Base-by-base conservation (phyloP, 495 filamentous ascomycete species). In the Hyaloscypha finlandica region DNA sequence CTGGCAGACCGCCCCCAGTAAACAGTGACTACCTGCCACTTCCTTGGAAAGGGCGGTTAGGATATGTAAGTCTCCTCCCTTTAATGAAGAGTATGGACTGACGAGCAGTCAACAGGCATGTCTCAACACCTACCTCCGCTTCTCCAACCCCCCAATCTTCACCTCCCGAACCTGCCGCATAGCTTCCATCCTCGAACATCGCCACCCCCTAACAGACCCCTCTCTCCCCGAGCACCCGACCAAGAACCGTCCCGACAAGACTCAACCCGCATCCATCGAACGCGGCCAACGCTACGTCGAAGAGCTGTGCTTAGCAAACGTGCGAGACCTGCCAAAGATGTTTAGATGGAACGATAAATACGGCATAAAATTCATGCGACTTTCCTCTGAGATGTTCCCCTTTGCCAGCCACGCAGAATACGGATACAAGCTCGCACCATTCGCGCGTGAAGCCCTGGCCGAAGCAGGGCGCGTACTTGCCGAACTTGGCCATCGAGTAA, bases 311-410 rank as follows among this genome's bases (percentile, higher is more conserved):
- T 78, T 97, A 8, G 85, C 89, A 5, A 97, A 99, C 77, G 90
- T 90, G 25, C 83, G 86, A 37, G 94, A 97, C 70, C 85, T 97
- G 6, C 78, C 84, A 39, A 97, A 96, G 73, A 88, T 97, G 83
- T 71, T 98, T 25, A 84, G 88, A 2, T 99, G 95, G 95, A 97
- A 98, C 73, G 92, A 97, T 66, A 88, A 86, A 63, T 97, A 95
- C 65, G 88, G 87, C 51, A 98, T 97, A 78, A 95, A 90, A 73
- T 96, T 99, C 75, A 84, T 98, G 83, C 89, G 94, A 4, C 81
- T 98, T 22, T 94, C 90, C 70, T 95, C 90, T 70, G 95, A 97
- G 73, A 97, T 97, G 92, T 97, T 97, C 67, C 95, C 94, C 0
- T 97, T 97, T 74, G 93, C 95, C 0, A 94, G 90, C 59, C 93